Percentiles rank a stretch among this genome's conserved stretches.
Conservation (phyloP, 2,329 filamentous ascomycete genomes). For the Neocatenulostroma microsporum region DNA sequence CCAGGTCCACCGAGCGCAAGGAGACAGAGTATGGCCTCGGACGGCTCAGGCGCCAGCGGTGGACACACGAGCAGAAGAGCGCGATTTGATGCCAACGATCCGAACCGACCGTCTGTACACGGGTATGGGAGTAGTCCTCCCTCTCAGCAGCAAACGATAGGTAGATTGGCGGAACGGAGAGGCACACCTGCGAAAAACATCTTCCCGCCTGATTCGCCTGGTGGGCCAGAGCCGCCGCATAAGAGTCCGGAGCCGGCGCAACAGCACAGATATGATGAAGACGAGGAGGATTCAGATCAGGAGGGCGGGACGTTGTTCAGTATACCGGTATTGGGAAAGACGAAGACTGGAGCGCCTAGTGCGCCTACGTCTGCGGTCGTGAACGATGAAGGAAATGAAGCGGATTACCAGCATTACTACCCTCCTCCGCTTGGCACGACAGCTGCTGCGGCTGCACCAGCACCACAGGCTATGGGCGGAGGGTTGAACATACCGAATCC, state of each 20-base stretch:
- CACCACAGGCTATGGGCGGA: constrained; percentile 13
- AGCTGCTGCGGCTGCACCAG: constrained; percentile 10
- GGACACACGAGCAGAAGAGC: constrained; percentile 26
- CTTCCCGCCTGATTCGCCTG: constrained; percentile 73
- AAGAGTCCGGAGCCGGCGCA: too few species aligned
- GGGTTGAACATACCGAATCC: constrained; percentile 48
- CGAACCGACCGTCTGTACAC: constrained; percentile 40
- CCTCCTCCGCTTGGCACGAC: constrained; percentile 41
- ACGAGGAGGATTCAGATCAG: constrained; percentile 39
- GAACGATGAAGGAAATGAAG: constrained; percentile 13
- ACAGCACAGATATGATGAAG: too few species aligned
- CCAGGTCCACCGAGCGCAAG: constrained; percentile 13
- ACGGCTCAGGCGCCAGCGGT: constrained; percentile 19
- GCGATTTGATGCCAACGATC: constrained; percentile 42
- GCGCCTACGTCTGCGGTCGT: constrained; percentile 5
- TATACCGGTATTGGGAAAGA: constrained; percentile 10
- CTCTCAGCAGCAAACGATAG: constrained; percentile 21
- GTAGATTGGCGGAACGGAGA: constrained; percentile 69
- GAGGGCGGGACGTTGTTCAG: constrained; percentile 15
- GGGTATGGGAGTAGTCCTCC: constrained; percentile 36
- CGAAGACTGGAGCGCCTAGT: constrained; percentile 1
- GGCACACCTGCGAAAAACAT: constrained; percentile 69
- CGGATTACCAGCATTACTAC: constrained; percentile 47
- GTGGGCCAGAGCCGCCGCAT: constrained; percentile 60
- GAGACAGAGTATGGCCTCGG: constrained; percentile 25